Conservation (phyloP, 805 yeast genomes). For the Metschnikowia cerradonensis region DNA sequence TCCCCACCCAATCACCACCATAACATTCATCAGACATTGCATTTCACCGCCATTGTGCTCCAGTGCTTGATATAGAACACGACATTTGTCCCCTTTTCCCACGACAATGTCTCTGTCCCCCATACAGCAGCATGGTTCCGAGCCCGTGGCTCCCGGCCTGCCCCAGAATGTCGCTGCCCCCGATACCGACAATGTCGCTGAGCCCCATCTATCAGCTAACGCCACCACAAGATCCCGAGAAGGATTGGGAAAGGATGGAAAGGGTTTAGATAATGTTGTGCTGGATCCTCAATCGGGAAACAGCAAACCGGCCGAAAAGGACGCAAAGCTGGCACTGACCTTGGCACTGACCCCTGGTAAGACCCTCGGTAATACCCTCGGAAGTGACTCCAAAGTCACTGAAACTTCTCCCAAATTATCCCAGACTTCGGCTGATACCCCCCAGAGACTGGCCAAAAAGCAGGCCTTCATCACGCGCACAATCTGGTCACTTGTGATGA, state of each 20-base stretch:
- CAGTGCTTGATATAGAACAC: background rate
- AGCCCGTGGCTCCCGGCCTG: background rate
- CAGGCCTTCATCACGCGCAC: slow-evolving; percentile 85
- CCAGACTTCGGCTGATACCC: background rate
- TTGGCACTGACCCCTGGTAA: too few relatives aligned
- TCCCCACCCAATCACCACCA: slow-evolving; percentile 5
- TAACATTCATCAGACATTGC: slow-evolving; percentile 1
- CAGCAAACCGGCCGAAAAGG: background rate
- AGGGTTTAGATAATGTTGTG: too few relatives aligned
- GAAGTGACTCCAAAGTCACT: too few relatives aligned
- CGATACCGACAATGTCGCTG: background rate
- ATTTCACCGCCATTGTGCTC: background rate
- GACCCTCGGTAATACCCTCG: too few relatives aligned
- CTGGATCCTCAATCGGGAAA: too few relatives aligned
- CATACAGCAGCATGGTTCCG: background rate
- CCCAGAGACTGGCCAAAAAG: slow-evolving; percentile 47
- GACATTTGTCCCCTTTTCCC: too few relatives aligned
- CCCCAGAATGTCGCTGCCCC: background rate
- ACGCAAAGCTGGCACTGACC: background rate
- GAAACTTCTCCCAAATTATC: background rate
- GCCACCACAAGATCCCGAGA: too few relatives aligned
- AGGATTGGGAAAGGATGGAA: too few relatives aligned
- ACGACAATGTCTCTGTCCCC: slow-evolving; percentile 1
- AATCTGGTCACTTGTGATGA: slow-evolving; percentile 92
- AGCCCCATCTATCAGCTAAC: background rate